Evolutionary conservation across 192 early-diverging fungal genomes (phyloP).

Genomic region (Backusella liffmaniae): DNA sequence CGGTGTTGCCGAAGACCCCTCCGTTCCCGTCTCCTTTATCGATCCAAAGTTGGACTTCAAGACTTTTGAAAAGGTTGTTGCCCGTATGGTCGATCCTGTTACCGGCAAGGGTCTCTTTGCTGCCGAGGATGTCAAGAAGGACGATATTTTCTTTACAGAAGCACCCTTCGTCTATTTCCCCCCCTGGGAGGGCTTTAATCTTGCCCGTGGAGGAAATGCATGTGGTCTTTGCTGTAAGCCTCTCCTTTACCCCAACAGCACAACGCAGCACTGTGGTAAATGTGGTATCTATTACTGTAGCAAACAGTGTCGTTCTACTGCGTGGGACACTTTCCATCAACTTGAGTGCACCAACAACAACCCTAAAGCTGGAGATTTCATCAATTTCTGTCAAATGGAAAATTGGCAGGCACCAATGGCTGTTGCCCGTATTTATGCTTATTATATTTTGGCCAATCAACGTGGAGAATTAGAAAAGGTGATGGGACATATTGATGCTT

Average conservation of each 20-base stretch:
- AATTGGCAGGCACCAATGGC: conserved; percentile 50
- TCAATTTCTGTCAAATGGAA: conserved; percentile 43
- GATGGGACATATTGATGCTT: conserved; percentile 48
- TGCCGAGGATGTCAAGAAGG: conserved; percentile 47
- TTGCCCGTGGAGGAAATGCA: conserved; percentile 40
- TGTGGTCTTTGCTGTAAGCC: conserved; percentile 57
- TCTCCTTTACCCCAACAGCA: conserved; percentile 33
- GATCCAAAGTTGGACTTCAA: conserved; percentile 42
- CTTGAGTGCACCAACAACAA: conserved; percentile 47
- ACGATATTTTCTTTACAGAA: conserved; percentile 51
- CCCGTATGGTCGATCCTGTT: conserved; percentile 36
- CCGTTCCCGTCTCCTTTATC: conserved; percentile 51
- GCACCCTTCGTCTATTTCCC: conserved; percentile 59
- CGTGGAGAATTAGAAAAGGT: conserved; percentile 42
- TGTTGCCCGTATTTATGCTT: conserved; percentile 45
- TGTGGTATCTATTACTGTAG: conserved; percentile 48
- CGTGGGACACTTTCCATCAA: conserved; percentile 48
- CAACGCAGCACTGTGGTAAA: conserved; percentile 39
- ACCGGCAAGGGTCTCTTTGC: conserved; percentile 56
- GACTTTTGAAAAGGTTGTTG: conserved; percentile 33
- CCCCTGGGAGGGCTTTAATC: conserved; percentile 53
- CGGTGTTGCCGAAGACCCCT: conserved; percentile 46
- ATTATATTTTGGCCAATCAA: conserved; percentile 48
- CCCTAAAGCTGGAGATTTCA: conserved; percentile 38
- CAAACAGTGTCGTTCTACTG: conserved; percentile 41